A percentile compares a stretch with the other conserved stretches of the same genome.
phyloP scores from a whole-genome alignment of 352 stramenopile species.

The Globisporangium spiculum region DNA sequence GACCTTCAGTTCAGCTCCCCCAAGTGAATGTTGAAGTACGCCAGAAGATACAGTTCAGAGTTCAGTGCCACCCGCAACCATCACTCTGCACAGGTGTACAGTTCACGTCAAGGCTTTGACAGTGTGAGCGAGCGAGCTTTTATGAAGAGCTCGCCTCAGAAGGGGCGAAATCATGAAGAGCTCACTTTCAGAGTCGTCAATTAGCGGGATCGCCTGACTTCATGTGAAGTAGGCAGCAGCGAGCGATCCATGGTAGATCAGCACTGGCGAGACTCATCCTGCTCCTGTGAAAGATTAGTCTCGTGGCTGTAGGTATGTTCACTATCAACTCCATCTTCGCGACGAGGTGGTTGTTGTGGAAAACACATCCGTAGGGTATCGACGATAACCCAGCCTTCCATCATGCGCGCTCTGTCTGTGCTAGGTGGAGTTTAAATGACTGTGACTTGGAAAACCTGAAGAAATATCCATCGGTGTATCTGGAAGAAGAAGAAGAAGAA shows the following conservation, averaged over 20 bases:
- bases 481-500: background rate
- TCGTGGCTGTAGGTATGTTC: too few relatives aligned
- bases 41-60: background rate
- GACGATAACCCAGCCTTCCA: too few relatives aligned
- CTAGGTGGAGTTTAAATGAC: too few relatives aligned
- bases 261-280: background rate
- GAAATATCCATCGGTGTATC: background rate
- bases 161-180: background rate
- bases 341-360: too few relatives aligned
- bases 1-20: background rate
- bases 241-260: too few relatives aligned
- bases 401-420: background rate
- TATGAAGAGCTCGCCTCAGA: too few relatives aligned
- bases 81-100: background rate
- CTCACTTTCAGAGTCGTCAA: background rate
- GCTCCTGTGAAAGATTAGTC: too few relatives aligned
- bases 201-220: background rate
- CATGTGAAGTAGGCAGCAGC: background rate
- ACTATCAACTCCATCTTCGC: too few relatives aligned
- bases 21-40: background rate
- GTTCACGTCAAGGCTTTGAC: background rate
- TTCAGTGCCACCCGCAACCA: background rate
- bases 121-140: background rate
- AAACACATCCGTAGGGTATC: too few relatives aligned
- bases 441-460: background rate